phyloP scores from a whole-genome alignment of 2,329 filamentous ascomycete species.

The Chrysoporthe puriensis region DNA sequence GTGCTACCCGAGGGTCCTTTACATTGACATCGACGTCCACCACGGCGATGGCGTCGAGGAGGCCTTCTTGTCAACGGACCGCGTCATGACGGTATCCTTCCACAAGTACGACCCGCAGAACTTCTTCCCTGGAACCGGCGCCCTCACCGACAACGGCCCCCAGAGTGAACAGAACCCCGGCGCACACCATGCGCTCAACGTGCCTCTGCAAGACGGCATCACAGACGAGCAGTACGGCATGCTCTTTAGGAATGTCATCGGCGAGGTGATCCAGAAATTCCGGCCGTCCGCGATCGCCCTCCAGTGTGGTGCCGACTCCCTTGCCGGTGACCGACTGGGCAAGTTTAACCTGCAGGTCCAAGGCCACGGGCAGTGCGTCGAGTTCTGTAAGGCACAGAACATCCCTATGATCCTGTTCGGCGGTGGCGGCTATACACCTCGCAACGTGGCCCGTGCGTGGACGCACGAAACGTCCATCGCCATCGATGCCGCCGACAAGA shows the following conservation, averaged over 20 bases:
- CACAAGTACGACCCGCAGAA: constrained; percentile 87
- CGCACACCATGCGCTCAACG: constrained; percentile 87
- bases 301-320: constrained; percentile 92
- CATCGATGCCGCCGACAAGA: constrained; percentile 71
- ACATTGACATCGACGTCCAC: constrained; percentile 93
- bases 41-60: constrained; percentile 91
- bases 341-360: constrained; percentile 97
- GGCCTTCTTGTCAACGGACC: constrained; percentile 86
- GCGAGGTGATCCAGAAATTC: constrained; percentile 78
- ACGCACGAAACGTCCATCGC: constrained; percentile 94
- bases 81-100: constrained; percentile 63
- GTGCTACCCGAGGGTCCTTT: constrained; percentile 81
- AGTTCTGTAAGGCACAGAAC: constrained; percentile 79
- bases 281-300: constrained; percentile 89
- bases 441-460: constrained; percentile 96
- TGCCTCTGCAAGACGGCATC: constrained; percentile 88
- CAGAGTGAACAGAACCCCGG: constrained; percentile 82
- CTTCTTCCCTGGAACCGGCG: constrained; percentile 93
- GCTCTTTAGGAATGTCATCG: constrained; percentile 83
- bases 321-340: constrained; percentile 90
- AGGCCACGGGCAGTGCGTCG: constrained; percentile 89
- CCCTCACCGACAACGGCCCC: constrained; percentile 82
- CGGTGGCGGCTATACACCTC: constrained; percentile 92
- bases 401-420: constrained; percentile 89
- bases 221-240: constrained; percentile 86